These are phyloP conservation scores for Fraxinus pennsylvanica DNA, from an alignment of 257 asterid species.

Conservation along the genomic window DNA sequence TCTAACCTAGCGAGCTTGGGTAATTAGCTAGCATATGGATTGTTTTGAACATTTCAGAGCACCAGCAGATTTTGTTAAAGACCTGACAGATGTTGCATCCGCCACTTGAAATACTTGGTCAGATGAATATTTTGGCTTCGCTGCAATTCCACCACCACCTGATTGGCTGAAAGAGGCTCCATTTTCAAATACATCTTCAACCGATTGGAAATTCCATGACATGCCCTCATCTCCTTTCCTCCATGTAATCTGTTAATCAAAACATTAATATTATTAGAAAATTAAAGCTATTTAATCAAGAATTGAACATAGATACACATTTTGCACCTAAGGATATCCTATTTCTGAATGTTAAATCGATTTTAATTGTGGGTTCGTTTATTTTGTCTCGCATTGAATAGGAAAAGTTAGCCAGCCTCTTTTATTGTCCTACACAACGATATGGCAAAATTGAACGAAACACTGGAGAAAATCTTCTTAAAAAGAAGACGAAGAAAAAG, in stretches of 20 bases:
- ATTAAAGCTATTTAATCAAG: no score
- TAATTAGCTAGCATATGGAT: conserved; percentile 42
- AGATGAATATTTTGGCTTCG: conserved; percentile 56
- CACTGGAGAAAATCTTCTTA: no score
- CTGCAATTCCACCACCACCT: conserved; percentile 24
- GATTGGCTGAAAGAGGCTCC: conserved; percentile 66
- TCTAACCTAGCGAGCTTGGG: no score
- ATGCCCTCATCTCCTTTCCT: conserved; percentile 25
- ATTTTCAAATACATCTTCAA: conserved; percentile 67
- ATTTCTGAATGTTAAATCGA: no score
- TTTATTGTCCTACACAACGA: no score
- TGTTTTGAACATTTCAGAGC: conserved; percentile 54
- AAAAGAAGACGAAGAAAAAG: no score
- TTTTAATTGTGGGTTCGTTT: no score
- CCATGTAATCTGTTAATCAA: conserved; percentile 59
- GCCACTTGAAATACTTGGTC: conserved; percentile 66
- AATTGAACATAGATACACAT: no score
- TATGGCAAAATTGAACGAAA: no score
- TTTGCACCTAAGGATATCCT: no score
- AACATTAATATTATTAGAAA: neutral
- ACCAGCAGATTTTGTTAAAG: conserved; percentile 64
- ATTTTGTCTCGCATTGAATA: no score
- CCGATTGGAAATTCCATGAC: conserved; percentile 49
- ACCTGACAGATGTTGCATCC: conserved; percentile 48
- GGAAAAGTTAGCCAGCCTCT: no score